phyloP scores from a whole-genome alignment of 163 green algal species.

The Coccomyxa subellipsoidea region DNA sequence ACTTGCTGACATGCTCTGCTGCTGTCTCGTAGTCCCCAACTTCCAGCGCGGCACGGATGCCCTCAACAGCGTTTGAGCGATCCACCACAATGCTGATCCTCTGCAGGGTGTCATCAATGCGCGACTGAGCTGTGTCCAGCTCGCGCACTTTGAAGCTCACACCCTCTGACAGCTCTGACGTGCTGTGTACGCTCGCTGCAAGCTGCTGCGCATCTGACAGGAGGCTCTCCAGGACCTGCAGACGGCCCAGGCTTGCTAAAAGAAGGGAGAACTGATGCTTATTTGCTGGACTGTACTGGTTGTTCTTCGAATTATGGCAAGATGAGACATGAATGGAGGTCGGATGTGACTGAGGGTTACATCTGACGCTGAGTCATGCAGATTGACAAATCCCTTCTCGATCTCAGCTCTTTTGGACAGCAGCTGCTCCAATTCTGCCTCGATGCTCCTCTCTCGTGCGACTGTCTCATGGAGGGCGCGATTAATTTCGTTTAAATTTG shows the following conservation, averaged over 20 bases:
- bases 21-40: conserved; percentile 84
- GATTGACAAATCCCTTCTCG: conserved; percentile 54
- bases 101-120: conserved; percentile 61
- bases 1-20: conserved; percentile 71
- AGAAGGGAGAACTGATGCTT: no score
- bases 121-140: conserved; percentile 75
- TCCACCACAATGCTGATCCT: conserved; percentile 82
- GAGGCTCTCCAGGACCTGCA: conserved; percentile 77
- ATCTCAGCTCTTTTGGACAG: conserved; percentile 57
- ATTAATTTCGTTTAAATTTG: conserved; percentile 71
- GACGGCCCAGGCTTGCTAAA: neutral
- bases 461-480: conserved; percentile 75
- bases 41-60: conserved; percentile 51
- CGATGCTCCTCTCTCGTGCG: conserved; percentile 73
- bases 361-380: conserved; percentile 65
- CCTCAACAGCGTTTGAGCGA: conserved; percentile 76
- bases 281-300: no score
- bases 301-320: no score
- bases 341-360: conserved; percentile 37
- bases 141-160: conserved; percentile 71
- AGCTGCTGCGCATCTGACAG: conserved; percentile 80
- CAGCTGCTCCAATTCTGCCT: conserved; percentile 78
- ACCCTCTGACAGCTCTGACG: conserved; percentile 74
- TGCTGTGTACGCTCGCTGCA: conserved; percentile 60
- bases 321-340: no score